A percentile compares a stretch with the other conserved stretches of the same genome.
phyloP scores from a whole-genome alignment of 129 eudicot genomes.

The Calendula officinalis region DNA sequence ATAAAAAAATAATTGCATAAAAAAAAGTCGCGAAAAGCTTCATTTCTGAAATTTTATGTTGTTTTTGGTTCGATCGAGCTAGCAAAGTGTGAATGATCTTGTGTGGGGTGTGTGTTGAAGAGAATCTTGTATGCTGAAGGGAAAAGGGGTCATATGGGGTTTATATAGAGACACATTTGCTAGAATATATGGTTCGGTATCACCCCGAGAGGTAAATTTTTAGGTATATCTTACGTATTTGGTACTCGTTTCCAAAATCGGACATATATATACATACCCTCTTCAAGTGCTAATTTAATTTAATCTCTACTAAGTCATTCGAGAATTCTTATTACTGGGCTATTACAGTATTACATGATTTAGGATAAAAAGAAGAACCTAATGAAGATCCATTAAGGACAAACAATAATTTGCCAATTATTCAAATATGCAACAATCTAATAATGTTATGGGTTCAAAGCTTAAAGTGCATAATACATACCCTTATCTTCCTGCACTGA shows the following conservation, averaged over 20 bases:
- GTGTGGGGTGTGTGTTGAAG: slow-evolving; percentile 15
- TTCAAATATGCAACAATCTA: slow-evolving; percentile 8
- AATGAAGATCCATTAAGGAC: slow-evolving; percentile 15
- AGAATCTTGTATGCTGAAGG: slow-evolving; percentile 14
- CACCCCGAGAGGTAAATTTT: slow-evolving; percentile 24
- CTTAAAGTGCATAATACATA: slow-evolving; percentile 10
- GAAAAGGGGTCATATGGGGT: slow-evolving; percentile 28
- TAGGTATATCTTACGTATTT: slow-evolving; percentile 25
- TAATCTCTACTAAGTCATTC: background rate
- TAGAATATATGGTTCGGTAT: slow-evolving; percentile 10
- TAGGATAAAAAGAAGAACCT: slow-evolving; percentile 5
- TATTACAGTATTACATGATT: no score
- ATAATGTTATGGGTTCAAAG: background rate
- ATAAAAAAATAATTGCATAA: slow-evolving; percentile 42
- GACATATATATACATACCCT: background rate
- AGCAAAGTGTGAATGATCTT: background rate
- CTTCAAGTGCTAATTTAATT: background rate
- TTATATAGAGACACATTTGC: slow-evolving; percentile 42
- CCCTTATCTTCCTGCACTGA: slow-evolving; percentile 15
- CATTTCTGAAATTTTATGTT: slow-evolving; percentile 24
- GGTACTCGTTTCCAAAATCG: slow-evolving; percentile 10
- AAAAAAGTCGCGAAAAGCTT: slow-evolving; percentile 36
- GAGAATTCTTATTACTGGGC: background rate
- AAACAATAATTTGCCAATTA: slow-evolving; percentile 11
- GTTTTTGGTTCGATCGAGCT: slow-evolving; percentile 13